A percentile compares a stretch with the other conserved stretches of the same genome.
These are phyloP conservation scores for Stylosanthes scabra DNA, from an alignment of 331 rosid genomes.

Conservation along the genomic window DNA sequence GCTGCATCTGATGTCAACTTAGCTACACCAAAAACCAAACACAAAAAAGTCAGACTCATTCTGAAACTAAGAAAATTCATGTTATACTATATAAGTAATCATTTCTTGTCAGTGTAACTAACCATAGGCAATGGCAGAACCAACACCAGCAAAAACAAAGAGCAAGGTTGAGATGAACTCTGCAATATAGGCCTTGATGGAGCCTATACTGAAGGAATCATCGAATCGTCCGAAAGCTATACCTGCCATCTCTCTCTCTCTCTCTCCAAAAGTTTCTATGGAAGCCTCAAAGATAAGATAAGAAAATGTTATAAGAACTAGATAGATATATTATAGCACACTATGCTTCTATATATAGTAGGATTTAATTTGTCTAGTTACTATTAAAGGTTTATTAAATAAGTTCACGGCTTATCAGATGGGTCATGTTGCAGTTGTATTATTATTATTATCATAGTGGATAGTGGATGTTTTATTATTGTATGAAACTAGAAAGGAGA, in stretches of 20 bases:
- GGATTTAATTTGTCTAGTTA: conserved; percentile 21
- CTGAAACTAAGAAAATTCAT: not conserved
- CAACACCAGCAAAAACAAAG: conserved; percentile 94
- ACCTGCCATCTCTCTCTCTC: conserved; percentile 59
- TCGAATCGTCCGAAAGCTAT: conserved; percentile 80
- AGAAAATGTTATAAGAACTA: conserved; percentile 18
- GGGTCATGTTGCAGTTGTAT: conserved; percentile 9
- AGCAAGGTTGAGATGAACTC: conserved; percentile 95
- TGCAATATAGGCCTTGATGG: conserved; percentile 78
- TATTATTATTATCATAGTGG: not conserved
- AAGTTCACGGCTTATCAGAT: conserved; percentile 32
- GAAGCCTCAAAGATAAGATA: conserved; percentile 46
- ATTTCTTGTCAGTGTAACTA: not conserved
- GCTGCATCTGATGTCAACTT: conserved; percentile 84
- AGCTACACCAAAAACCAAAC: conserved; percentile 39
- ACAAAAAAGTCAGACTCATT: conserved; percentile 9
- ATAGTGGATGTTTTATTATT: conserved; percentile 12
- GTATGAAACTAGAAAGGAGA: conserved; percentile 16
- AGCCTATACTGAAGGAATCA: conserved; percentile 74
- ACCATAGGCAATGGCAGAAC: conserved; percentile 85
- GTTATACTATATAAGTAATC: not conserved
- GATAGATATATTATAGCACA: conserved; percentile 35
- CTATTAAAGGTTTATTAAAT: conserved; percentile 25
- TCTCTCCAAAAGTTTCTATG: conserved; percentile 36
- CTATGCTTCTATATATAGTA: conserved; percentile 33